Conservation (phyloP, 73 alveolate species). For the Loxodes magnus region DNA sequence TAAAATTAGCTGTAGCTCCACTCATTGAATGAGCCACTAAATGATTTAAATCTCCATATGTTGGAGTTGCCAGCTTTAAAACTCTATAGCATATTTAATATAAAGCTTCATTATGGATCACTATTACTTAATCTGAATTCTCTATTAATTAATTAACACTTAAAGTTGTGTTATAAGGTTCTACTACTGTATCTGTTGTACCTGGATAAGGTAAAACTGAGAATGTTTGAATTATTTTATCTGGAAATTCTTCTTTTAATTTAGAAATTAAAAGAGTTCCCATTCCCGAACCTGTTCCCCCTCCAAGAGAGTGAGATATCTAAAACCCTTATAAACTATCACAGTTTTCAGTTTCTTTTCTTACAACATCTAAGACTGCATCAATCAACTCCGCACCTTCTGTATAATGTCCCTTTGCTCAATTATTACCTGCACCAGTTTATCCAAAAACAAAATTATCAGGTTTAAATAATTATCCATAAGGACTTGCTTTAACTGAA, state of each 20-base stretch:
- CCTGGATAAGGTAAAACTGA: constrained; percentile 88
- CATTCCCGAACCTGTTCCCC: constrained; percentile 96
- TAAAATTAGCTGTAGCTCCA: constrained; percentile 92
- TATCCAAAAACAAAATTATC: constrained; percentile 98
- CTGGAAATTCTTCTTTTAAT: constrained; percentile 89
- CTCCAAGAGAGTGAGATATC: constrained; percentile 84
- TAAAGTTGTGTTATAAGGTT: constrained; percentile 94
- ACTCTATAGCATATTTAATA: constrained; percentile 98
- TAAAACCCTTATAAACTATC: constrained; percentile 91
- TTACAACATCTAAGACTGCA: constrained; percentile 82
- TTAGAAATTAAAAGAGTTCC: constrained; percentile 92
- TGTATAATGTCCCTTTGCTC: constrained; percentile 99
- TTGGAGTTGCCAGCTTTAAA: constrained; percentile 92
- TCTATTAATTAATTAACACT: constrained; percentile 91
- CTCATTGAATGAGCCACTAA: constrained; percentile 92
- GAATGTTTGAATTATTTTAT: constrained; percentile 89
- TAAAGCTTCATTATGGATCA: constrained; percentile 96
- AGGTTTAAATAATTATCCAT: constrained; percentile 98
- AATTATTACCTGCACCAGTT: constrained; percentile 95
- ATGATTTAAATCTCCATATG: constrained; percentile 96
- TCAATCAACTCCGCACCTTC: constrained; percentile 94
- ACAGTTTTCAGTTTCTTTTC: constrained; percentile 91
- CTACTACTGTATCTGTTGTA: constrained; percentile 81
- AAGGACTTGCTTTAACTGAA: constrained; percentile 96
- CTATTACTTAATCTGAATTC: constrained; percentile 94